Conservation (phyloP, 371 early-diverging fungal species). For the Haplosporangium sp. region DNA sequence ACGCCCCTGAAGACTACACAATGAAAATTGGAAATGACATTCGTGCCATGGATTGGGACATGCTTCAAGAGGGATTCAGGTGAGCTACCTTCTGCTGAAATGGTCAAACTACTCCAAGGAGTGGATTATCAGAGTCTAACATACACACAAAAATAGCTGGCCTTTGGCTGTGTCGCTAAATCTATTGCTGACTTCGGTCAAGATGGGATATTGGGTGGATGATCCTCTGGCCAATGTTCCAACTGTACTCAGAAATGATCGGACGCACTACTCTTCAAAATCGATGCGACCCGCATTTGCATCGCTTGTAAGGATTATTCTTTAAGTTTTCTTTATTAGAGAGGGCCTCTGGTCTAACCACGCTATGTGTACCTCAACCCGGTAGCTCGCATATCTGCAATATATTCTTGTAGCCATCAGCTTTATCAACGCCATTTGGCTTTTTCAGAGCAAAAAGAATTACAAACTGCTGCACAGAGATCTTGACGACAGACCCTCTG, state of each 20-base stretch:
- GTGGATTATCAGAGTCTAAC: neutral
- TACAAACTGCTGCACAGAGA: slow-evolving; percentile 37
- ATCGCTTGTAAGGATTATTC: slow-evolving; percentile 15
- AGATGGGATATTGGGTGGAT: slow-evolving; percentile 51
- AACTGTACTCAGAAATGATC: slow-evolving; percentile 19
- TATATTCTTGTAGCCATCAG: slow-evolving; percentile 37
- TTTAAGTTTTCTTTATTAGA: neutral
- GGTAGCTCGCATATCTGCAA: slow-evolving; percentile 31
- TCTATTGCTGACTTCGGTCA: slow-evolving; percentile 32
- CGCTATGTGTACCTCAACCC: neutral
- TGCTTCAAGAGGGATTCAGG: slow-evolving; percentile 46
- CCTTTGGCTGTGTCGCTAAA: slow-evolving; percentile 42
- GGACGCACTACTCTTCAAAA: slow-evolving; percentile 18
- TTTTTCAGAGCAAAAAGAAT: slow-evolving; percentile 41
- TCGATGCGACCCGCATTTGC: slow-evolving; percentile 35
- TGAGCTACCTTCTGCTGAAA: neutral
- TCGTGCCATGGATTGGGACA: slow-evolving; percentile 53
- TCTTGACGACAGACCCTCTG: slow-evolving; percentile 30
- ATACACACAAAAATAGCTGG: slow-evolving; percentile 18
- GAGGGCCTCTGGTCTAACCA: neutral
- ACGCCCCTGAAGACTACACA: slow-evolving; percentile 40
- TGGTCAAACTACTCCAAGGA: neutral
- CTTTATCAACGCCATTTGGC: slow-evolving; percentile 40
- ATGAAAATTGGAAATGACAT: slow-evolving; percentile 35
- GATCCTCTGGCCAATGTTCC: slow-evolving; percentile 39